Conservation (phyloP, 257 asterid species). For the Orobanche coerulescens region DNA sequence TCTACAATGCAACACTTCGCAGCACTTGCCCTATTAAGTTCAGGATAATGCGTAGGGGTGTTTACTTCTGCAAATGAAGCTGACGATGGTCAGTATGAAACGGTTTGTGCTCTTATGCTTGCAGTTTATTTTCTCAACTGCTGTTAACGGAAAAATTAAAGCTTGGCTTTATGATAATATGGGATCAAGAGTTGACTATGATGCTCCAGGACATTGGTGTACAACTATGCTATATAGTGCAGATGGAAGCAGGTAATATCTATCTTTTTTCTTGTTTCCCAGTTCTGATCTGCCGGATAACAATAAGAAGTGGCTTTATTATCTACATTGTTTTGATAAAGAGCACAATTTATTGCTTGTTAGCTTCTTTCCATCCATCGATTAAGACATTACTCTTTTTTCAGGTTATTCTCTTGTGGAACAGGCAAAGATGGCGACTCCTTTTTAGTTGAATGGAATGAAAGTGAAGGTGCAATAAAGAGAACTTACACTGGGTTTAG, state of each 20-base stretch:
- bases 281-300: neutral
- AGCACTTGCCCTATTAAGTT: neutral
- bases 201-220: constrained; percentile 98
- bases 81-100: neutral
- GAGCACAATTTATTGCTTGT: neutral
- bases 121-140: constrained; percentile 95
- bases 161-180: constrained; percentile 93
- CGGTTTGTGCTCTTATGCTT: constrained; percentile 20
- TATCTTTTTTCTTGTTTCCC: neutral
- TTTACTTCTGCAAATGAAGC: constrained; percentile 13
- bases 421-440: constrained; percentile 97
- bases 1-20: neutral
- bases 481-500: constrained; percentile 78
- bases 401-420: constrained; percentile 97
- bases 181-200: constrained; percentile 98
- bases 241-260: constrained; percentile 85
- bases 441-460: constrained; percentile 95
- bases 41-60: neutral
- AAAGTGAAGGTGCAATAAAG: constrained; percentile 96
- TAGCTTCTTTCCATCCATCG: constrained; percentile 12
- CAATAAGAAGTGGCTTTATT: neutral
- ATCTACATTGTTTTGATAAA: neutral
- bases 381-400: constrained; percentile 19
- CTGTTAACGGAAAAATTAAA: constrained; percentile 93
- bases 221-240: constrained; percentile 95